Conservation (phyloP, 257 asterid genomes). For the Solanum paucissectum region DNA sequence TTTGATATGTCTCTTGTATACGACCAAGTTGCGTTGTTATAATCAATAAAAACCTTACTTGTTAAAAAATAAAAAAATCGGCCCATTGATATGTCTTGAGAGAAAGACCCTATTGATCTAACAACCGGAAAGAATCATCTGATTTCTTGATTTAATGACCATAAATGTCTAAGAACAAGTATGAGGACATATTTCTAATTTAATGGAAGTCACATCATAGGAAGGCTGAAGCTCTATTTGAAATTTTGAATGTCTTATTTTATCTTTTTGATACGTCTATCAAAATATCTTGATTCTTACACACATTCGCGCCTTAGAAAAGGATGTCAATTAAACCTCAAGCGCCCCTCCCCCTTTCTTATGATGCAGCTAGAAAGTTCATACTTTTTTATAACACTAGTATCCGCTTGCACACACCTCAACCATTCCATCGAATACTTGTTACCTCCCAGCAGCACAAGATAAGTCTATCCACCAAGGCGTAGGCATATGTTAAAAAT, state of each 20-base stretch:
- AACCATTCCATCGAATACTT: neutral
- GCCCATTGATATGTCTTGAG: neutral
- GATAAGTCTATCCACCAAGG: neutral
- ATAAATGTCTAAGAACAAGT: neutral
- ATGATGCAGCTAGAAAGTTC: neutral
- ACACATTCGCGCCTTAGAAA: neutral
- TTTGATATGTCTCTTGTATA: too few relatives aligned
- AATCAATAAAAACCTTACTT: too few relatives aligned
- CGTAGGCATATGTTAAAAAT: neutral
- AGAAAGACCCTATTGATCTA: neutral
- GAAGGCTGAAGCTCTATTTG: neutral
- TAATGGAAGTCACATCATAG: neutral
- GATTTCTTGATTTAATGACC: neutral
- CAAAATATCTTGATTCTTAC: neutral
- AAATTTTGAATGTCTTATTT: neutral
- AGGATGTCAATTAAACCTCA: neutral
- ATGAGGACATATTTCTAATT: neutral
- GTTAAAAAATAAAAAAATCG: rapidly evolving
- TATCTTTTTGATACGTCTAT: neutral
- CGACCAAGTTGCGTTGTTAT: too few relatives aligned
- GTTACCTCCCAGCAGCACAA: neutral
- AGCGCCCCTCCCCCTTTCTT: neutral
- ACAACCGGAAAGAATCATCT: neutral
- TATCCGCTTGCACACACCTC: neutral
- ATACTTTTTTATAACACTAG: neutral